A percentile compares a stretch with the other conserved stretches of the same genome.
These are phyloP conservation scores for Sistotremastrum niveocremeum DNA, from an alignment of 768 basidiomycete species.

Conservation along the genomic window DNA sequence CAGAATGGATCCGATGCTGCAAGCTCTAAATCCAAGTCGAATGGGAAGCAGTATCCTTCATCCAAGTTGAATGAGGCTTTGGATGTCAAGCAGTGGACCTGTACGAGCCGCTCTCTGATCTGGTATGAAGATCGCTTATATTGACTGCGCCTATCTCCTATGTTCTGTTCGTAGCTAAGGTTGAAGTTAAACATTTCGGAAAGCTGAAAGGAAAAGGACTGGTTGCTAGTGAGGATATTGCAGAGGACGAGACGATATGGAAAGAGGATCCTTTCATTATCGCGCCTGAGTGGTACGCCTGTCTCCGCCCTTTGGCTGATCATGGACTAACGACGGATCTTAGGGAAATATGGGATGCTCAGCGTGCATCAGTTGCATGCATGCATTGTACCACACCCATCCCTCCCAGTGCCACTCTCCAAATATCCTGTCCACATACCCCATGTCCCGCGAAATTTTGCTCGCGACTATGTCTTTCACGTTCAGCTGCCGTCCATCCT, in stretches of 20 bases:
- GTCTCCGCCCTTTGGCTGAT: not conserved
- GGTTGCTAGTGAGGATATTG: conserved; percentile 53
- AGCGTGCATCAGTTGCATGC: conserved; percentile 48
- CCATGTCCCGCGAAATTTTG: conserved; percentile 62
- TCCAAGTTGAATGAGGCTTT: conserved; percentile 52
- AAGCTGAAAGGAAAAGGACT: conserved; percentile 72
- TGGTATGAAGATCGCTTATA: too few species aligned
- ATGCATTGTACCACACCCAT: conserved; percentile 58
- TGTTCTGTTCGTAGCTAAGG: conserved; percentile 19
- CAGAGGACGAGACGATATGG: conserved; percentile 67
- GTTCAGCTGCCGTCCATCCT: conserved; percentile 51
- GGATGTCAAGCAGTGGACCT: conserved; percentile 47
- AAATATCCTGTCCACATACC: conserved; percentile 33
- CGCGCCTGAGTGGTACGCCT: conserved; percentile 63
- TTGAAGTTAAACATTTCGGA: conserved; percentile 55
- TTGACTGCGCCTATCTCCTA: too few species aligned
- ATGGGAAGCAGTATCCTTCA: conserved; percentile 31
- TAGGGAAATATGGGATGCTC: conserved; percentile 71
- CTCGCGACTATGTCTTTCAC: conserved; percentile 59
- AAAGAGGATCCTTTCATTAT: conserved; percentile 72
- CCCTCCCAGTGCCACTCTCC: conserved; percentile 13
- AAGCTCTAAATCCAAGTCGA: conserved; percentile 1
- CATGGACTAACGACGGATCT: not conserved
- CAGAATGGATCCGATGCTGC: conserved; percentile 1
- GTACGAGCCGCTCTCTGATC: not conserved